A percentile compares a stretch with the other conserved stretches of the same genome.
Evolutionary conservation across 805 yeast species (phyloP).

Genomic region (Torulaspora quercuum): DNA sequence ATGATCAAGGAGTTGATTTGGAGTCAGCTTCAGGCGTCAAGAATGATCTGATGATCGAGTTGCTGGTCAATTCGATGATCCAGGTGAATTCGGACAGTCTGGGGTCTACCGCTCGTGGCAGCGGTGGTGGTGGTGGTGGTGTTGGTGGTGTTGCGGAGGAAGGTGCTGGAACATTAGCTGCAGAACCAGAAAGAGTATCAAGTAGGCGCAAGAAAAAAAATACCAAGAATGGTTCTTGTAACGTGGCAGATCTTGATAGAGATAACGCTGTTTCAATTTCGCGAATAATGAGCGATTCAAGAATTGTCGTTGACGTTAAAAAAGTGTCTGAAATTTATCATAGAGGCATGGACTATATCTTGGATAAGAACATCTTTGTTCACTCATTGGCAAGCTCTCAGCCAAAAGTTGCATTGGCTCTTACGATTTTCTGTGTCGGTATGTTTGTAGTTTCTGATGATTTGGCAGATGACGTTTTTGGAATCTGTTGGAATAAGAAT

Average conservation of each 20-base stretch:
- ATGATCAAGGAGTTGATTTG: not conserved
- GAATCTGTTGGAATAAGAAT: constrained; percentile 14
- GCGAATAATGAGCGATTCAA: no score
- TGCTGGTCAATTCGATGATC: constrained; percentile 23
- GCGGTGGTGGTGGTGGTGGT: no score
- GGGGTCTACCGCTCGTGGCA: no score
- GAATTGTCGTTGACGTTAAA: no score
- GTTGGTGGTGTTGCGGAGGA: no score
- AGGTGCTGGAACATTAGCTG: no score
- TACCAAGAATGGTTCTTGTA: no score
- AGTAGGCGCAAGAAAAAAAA: no score
- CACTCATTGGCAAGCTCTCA: not conserved
- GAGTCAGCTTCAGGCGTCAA: constrained; percentile 1
- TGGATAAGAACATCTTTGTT: constrained; percentile 1
- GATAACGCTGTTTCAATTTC: no score
- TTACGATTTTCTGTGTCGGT: constrained; percentile 8
- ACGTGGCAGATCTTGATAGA: no score
- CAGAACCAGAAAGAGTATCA: no score
- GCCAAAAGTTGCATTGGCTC: not conserved
- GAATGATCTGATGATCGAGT: constrained; percentile 14
- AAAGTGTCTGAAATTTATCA: no score
- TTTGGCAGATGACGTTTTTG: constrained; percentile 10
- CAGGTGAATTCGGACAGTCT: constrained; percentile 7
- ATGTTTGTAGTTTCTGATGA: constrained; percentile 4
- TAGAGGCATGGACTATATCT: not conserved